Evolutionary conservation across 2,329 filamentous ascomycete genomes (phyloP).

Genomic region (Diaporthe vaccinii): DNA sequence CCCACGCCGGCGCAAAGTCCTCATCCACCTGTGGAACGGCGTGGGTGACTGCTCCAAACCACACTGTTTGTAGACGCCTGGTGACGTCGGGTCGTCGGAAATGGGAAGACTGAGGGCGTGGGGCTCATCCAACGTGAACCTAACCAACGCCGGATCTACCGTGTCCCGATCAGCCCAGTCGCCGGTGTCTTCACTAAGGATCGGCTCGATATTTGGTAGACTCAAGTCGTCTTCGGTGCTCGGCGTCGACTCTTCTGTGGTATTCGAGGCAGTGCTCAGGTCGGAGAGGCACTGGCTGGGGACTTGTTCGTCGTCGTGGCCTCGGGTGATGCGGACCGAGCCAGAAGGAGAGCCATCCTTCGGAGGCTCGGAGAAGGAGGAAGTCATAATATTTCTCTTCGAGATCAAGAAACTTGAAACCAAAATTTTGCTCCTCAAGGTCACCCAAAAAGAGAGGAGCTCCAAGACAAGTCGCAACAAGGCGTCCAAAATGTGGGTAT

Average conservation of each 20-base stretch:
- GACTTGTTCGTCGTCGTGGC: not conserved
- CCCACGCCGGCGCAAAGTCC: conserved; percentile 73
- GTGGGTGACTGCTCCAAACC: conserved; percentile 38
- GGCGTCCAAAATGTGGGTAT: conserved; percentile 37
- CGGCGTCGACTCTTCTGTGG: not conserved
- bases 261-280: conserved; percentile 3
- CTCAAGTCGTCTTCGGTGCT: not conserved
- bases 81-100: not conserved
- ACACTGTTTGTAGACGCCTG: not conserved
- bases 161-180: conserved; percentile 40
- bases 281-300: not conserved
- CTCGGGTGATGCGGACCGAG: conserved; percentile 36
- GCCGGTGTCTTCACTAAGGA: conserved; percentile 17
- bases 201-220: not conserved
- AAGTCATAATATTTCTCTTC: conserved; percentile 37
- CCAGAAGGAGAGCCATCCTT: conserved; percentile 31
- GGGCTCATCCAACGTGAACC: conserved; percentile 37
- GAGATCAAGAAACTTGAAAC: conserved; percentile 35
- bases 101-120: conserved; percentile 16
- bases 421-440: conserved; percentile 34
- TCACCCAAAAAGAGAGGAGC: conserved; percentile 13
- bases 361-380: conserved; percentile 30
- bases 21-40: conserved; percentile 82
- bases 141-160: conserved; percentile 38
- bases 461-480: conserved; percentile 33